Evolutionary conservation across 2,329 filamentous ascomycete species (phyloP), one percentile per base, ranked within the genome.

Genomic region (Fusarium dlaminii): DNA sequence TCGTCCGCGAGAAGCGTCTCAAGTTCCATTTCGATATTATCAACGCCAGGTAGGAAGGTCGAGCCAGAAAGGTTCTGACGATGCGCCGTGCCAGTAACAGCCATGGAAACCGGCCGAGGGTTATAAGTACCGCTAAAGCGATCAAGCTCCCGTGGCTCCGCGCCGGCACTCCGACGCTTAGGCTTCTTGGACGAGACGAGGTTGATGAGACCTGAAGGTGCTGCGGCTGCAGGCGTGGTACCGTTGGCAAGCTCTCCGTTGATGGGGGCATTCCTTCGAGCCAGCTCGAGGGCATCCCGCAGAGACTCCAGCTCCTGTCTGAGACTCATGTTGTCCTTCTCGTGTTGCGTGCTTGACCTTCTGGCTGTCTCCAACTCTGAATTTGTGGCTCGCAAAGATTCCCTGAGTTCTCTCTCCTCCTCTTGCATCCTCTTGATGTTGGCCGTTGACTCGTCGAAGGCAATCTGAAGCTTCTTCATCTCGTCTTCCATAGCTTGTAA

Each of bases 111-210:
- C 30, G 96, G 96, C 30, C 96, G 91, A 72, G 96, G 96, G 84
- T 96, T 98, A 88, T 96, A 99, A 15, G 94, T 92, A 68, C 89
- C 92, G 82, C 95, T 98, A 87, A 97, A 97, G 72, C 96, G 92
- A 84, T 98, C 96, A 77, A 94, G 87, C 51, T 96, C 93, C 77
- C 94, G 92, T 68, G 91, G 91, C 82, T 98, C 95, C 24, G 93
- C 92, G 52, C 95, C 96, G 66, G 94, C 95, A 82, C 96, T 98
- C 75, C 96, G 90, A 80, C 96, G 90, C 88, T 98, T 98, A 46
- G 95, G 94, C 85, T 98, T 98, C 90, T 98, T 98, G 56, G 94
- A 96, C 5, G 96, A 94, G 32, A 99, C 96, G 39, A 99, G 88
- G 82, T 98, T 99, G 88, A 99, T 98, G 71, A 99, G 90, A 46